These are phyloP conservation scores for Colletotrichum tropicale DNA, from an alignment of 2,329 filamentous ascomycete genomes.

Conservation along the genomic window DNA sequence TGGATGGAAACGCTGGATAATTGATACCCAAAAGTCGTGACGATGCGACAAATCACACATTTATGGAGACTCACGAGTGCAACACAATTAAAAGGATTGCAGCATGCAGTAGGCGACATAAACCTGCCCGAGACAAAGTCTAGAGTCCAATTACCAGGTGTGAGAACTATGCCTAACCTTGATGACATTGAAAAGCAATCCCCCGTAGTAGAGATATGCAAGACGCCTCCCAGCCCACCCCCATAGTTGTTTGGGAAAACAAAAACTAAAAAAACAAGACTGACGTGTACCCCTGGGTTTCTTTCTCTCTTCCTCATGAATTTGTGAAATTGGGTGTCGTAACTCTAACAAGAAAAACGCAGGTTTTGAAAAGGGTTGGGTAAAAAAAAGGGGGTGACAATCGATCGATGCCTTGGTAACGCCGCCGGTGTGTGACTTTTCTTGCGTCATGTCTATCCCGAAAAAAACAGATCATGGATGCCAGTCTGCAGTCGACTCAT, in stretches of 20 bases:
- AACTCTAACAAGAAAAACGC: slow-evolving; percentile 3
- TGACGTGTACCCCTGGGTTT: background rate
- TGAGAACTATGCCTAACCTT: background rate
- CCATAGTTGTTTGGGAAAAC: background rate
- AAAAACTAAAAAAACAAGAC: background rate
- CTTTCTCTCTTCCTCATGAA: background rate
- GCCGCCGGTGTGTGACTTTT: slow-evolving; percentile 14
- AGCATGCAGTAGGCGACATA: background rate
- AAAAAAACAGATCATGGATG: slow-evolving; percentile 1
- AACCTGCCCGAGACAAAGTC: background rate
- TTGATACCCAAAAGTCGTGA: background rate
- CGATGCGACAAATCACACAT: background rate
- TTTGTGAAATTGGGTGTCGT: background rate
- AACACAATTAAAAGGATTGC: background rate
- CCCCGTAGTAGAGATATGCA: slow-evolving; percentile 7
- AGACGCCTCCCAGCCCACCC: background rate
- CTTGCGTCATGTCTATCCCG: slow-evolving; percentile 20
- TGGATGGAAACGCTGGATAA: background rate
- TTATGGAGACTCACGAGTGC: background rate
- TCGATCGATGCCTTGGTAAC: slow-evolving; percentile 16
- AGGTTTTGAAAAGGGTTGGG: background rate
- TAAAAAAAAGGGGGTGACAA: background rate
- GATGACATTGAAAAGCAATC: background rate
- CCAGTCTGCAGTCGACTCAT: slow-evolving; percentile 17
- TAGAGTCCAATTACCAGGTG: background rate